Percentiles rank a stretch among this genome's conserved stretches.
phyloP scores from a whole-genome alignment of 192 early-diverging fungal genomes.

The Dissophora ornata region DNA sequence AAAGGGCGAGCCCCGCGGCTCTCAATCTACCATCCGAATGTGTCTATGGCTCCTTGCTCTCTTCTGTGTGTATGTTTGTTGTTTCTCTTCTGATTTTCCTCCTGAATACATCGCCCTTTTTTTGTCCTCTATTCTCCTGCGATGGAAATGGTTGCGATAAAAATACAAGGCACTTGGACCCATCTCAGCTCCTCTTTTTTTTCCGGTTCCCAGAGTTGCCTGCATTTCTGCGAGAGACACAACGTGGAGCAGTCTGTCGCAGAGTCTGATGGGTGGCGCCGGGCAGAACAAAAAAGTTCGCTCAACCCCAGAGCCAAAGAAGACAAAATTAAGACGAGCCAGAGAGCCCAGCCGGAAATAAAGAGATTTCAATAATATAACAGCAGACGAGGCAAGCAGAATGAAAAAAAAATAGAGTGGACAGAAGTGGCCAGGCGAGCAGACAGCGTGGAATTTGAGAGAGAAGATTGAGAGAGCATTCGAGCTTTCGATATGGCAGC shows the following conservation, averaged over 20 bases:
- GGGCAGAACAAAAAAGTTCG: conserved; percentile 3
- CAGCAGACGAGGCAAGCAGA: background rate
- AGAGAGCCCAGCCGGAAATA: background rate
- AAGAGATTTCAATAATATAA: background rate
- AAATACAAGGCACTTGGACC: background rate
- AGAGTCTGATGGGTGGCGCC: too few species aligned
- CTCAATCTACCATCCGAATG: conserved; percentile 33
- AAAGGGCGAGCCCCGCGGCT: conserved; percentile 29
- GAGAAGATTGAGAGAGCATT: too few species aligned
- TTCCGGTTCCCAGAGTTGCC: too few species aligned
- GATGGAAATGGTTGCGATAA: background rate
- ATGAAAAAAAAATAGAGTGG: too few species aligned
- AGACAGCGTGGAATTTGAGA: conserved; percentile 6
- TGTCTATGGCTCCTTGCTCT: conserved; percentile 47
- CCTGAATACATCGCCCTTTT: conserved; percentile 29
- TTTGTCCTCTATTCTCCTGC: background rate
- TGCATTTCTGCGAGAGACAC: background rate
- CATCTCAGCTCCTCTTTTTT: conserved; percentile 7
- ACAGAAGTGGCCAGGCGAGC: too few species aligned
- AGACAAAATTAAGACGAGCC: conserved; percentile 15
- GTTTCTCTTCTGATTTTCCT: conserved; percentile 9
- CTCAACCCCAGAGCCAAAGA: conserved; percentile 18
- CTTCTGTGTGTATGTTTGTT: conserved; percentile 1
- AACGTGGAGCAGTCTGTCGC: too few species aligned
- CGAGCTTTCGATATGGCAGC: too few species aligned